A percentile compares a stretch with the other conserved stretches of the same genome.
Evolutionary conservation across 192 early-diverging fungal genomes (phyloP).

Genomic region (Coemansia sp.): DNA sequence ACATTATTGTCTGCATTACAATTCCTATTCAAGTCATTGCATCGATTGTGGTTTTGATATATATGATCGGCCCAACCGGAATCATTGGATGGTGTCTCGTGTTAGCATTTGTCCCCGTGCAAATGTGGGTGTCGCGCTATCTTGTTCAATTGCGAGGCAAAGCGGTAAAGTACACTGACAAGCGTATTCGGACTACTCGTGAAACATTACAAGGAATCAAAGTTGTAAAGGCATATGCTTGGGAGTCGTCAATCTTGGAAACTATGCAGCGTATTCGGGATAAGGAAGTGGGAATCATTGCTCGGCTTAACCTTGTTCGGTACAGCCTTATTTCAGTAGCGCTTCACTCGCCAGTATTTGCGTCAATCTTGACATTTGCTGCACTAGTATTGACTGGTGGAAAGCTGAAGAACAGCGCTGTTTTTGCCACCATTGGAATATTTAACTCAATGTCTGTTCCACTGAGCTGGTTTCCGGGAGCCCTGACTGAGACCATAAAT

Average conservation of each 20-base stretch:
- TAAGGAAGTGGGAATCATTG: slow-evolving; percentile 37
- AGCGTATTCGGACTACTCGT: slow-evolving; percentile 46
- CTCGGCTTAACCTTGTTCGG: slow-evolving; percentile 31
- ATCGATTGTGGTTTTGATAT: slow-evolving; percentile 32
- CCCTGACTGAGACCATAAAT: slow-evolving; percentile 44
- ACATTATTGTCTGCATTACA: slow-evolving; percentile 40
- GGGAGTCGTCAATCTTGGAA: slow-evolving; percentile 47
- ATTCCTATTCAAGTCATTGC: slow-evolving; percentile 44
- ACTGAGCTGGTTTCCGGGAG: slow-evolving; percentile 44
- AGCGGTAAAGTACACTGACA: slow-evolving; percentile 39
- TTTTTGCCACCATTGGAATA: slow-evolving; percentile 52
- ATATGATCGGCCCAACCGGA: slow-evolving; percentile 42
- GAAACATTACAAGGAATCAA: slow-evolving; percentile 63
- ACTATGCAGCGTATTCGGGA: slow-evolving; percentile 29
- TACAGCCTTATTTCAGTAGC: slow-evolving; percentile 45
- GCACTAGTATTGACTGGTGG: slow-evolving; percentile 22
- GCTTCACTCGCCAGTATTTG: slow-evolving; percentile 44
- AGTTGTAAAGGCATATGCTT: slow-evolving; percentile 71
- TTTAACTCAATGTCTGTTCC: slow-evolving; percentile 50
- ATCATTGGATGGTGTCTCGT: slow-evolving; percentile 39
- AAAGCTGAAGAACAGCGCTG: slow-evolving; percentile 29
- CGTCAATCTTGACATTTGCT: slow-evolving; percentile 43
- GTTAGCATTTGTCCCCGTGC: slow-evolving; percentile 41
- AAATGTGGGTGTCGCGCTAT: slow-evolving; percentile 47
- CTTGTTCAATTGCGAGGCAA: slow-evolving; percentile 27